Base-by-base conservation (phyloP, 129 eudicot species). In the Arctium minus region DNA sequence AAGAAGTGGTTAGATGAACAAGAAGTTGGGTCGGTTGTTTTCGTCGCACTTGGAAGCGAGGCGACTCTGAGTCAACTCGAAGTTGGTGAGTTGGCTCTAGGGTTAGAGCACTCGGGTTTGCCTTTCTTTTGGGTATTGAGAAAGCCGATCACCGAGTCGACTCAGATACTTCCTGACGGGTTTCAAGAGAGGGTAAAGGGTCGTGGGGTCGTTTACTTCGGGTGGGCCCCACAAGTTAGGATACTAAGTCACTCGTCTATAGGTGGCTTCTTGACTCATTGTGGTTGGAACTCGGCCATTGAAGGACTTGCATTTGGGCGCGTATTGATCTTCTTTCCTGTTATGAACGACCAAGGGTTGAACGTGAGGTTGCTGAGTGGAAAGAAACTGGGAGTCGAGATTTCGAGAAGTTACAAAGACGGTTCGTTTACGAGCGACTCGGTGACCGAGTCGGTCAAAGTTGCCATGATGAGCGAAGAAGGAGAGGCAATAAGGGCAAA, bases 221-320 rank as follows among this genome's bases (percentile, higher is more conserved):
- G 85, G 72, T 94, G 97, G 98, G 97, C 87, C n/a, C 98, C 96
- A 44, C 98, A 94, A 75, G 86, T 89, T 56, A 91, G 73, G 94
- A 92, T 94, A 56, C 81, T 92, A 17, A 77, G 92, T 68, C 98
- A 94, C 75, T 76, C 84, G 0, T 78, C 97, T 5, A 75, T 91
- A 1, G 95, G 92, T 40, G 93, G 94, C 1, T 92, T 89, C 87
- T 86, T 94, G 86, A 92, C 97, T 74, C 98, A 94, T 37, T 94
- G 98, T 76, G 98, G 97, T 29, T 94, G 98, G 97, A 94, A 92
- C 87, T 92, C 97, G 1, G 92, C 84, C 3, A 85, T 93, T 8
- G 97, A 94, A 85, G 98, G 90, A 5, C 92, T 94, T 4, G 42
- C 88, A 18, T 89, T 84, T 75, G 96, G 98, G 36, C 88, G 88